Base-by-base conservation (phyloP, 2,329 filamentous ascomycete species). In the Coccinonectria pachysandricola region DNA sequence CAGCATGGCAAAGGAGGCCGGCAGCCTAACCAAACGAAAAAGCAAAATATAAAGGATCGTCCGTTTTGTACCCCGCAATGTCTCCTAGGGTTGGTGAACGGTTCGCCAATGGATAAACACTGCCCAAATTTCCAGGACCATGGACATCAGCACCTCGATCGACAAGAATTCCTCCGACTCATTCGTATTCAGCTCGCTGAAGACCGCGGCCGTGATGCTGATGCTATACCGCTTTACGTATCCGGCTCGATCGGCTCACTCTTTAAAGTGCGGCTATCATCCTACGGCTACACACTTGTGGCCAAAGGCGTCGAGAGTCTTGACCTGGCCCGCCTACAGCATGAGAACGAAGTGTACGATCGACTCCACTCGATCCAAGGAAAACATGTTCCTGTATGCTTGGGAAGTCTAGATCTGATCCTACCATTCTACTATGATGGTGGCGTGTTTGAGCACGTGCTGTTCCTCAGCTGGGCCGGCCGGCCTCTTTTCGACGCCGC, bases 271-370 rank as follows among this genome's bases (percentile, higher is more conserved):
- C 32, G 49, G 6, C 36, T 60, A 2, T 45, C 47, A 3, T 43
- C 45, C 2, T 28, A 52, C 17, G 48, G 54, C 21, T 61, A 61
- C 24, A 57, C 49, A 21, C 39, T 60, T 12, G 45, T 60, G 3
- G 53, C 54, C 9, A 61, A 62, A 36, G 56, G 52, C 4, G 40
- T 59, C 9, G 45, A 59, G 36, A 19, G 12, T 0, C 7, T 26
- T 5, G 24, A 53, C 24, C 15, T 30, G 2, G 12, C 3, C 5
- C 25, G 26, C 15, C 35, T 60, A 3, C 36, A 28, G 11, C 32
- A 54, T 24, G 45, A 60, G 27, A 39, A 46, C 6, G 14, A 43
- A 6, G 32, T 58, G 0, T 59, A 60, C 29, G 21, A 43, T 24
- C 30, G 29, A 12, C 28, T 59, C 7, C 13, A 14, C 7, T 19